Percentiles rank a stretch among this genome's conserved stretches.
phyloP scores from a whole-genome alignment of 1,284 basidiomycete genomes.

The Cutaneotrichosporon cavernicola region DNA sequence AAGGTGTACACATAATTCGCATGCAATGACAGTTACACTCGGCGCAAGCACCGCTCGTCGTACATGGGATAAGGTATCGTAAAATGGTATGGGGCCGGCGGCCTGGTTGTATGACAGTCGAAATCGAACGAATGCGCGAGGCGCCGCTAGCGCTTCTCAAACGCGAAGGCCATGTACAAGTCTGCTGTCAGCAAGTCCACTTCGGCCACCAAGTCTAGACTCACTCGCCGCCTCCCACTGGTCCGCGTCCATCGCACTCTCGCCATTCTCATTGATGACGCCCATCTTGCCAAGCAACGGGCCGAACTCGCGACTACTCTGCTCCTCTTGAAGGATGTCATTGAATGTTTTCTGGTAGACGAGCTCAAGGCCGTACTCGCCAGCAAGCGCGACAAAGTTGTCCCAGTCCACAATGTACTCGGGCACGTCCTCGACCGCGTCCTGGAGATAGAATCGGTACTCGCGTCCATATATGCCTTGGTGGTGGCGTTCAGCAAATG shows the following conservation, averaged over 20 bases:
- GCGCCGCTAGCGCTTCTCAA: constrained; percentile 59
- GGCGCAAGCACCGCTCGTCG: constrained; percentile 5
- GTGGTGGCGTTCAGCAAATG: constrained; percentile 68
- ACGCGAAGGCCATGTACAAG: constrained; percentile 79
- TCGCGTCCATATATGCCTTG: constrained; percentile 78
- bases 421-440: constrained; percentile 95
- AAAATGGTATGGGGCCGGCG: not conserved
- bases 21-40: constrained; percentile 12
- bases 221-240: constrained; percentile 96
- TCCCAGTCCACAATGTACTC: constrained; percentile 97
- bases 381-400: constrained; percentile 78
- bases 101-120: not conserved
- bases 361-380: constrained; percentile 72
- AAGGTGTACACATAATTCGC: constrained; percentile 8
- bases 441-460: constrained; percentile 89
- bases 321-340: constrained; percentile 75
- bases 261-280: constrained; percentile 76
- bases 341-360: constrained; percentile 86
- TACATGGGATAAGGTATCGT: constrained; percentile 2
- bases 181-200: constrained; percentile 56
- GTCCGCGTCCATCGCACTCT: constrained; percentile 83
- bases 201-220: constrained; percentile 49
- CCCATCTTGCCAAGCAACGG: constrained; percentile 80
- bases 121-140: not conserved
- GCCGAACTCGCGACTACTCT: constrained; percentile 70